Conservation (phyloP, 495 filamentous ascomycete genomes). For the Aspergillus haitiensis region DNA sequence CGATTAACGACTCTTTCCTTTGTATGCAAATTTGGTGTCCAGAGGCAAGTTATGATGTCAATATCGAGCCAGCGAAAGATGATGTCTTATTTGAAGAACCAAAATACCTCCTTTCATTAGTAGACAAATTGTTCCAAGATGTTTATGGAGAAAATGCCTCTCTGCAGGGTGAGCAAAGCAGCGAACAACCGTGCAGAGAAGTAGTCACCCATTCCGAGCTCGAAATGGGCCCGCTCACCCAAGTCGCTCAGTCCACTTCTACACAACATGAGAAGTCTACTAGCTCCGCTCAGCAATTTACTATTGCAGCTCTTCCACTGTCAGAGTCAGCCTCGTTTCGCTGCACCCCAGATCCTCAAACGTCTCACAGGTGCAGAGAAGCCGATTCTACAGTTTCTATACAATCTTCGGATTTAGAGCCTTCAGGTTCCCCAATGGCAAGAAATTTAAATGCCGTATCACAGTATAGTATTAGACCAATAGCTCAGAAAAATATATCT, state of each 20-base stretch:
- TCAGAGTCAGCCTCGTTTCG: no score
- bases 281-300: neutral
- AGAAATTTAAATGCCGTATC: no score
- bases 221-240: no score
- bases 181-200: neutral
- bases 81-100: constrained; percentile 77
- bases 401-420: no score
- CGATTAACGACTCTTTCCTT: constrained; percentile 66
- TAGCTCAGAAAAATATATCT: no score
- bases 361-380: neutral
- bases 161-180: neutral
- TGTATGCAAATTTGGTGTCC: constrained; percentile 72
- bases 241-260: neutral
- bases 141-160: constrained; percentile 50
- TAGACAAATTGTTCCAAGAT: constrained; percentile 55
- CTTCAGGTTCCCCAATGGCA: no score
- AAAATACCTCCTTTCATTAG: constrained; percentile 48
- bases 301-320: neutral
- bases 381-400: neutral
- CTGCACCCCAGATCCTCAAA: no score
- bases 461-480: no score
- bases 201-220: no score
- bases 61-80: constrained; percentile 89
- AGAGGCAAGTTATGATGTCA: constrained; percentile 74
- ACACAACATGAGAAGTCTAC: neutral